Evolutionary conservation across 306 rosid genomes (phyloP), one percentile per base, ranked within the genome.

Genomic region (Vigna nakashimae): DNA sequence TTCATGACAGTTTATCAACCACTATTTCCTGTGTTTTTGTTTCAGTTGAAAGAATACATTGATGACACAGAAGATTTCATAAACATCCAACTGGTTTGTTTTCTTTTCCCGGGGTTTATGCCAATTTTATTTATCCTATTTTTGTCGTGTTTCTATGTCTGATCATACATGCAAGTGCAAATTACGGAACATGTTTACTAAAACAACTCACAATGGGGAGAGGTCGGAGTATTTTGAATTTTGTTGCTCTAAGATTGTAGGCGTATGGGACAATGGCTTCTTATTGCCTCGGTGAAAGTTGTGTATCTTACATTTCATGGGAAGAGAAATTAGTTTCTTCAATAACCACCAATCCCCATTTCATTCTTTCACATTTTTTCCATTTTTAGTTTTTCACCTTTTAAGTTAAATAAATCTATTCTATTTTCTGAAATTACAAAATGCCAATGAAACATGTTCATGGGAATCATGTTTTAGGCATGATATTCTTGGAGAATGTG

Each of bases 21-120:
- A 52, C 26, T 4, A 30, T 74, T 62, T 69, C 55, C 20, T 80
- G 69, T 74, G 79, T 79, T 87, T 42, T 18, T 84, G 74, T 84
- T 85, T 76, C 93, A 95, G 99, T 80, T 95, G 92, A 95, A 95
- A 88, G 99, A 92, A 75, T 96, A 96, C 89, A 96, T 96, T 42
- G 99, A 92, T 51, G 99, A 96, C 80, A 96, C 99, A 0, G 99
- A 96, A 87, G 98, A 91, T 88, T 96, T 96, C 88, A 96, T 96
- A 77, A 96, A 96, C 92, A 91, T 96, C 80, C 99, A 96, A 84
- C 87, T 96, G 96, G 98, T 96, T 79, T 68, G 86, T 53, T 40
- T 34, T 71, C 30, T 69, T 32, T 42, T 22, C 58, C 66, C 9
- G 34, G 34, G 42, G 30, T 80, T 53, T 18, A 22, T 58, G 67